Percentiles rank a stretch among this genome's conserved stretches.
Conservation (phyloP, 306 rosid genomes). For the Pachyrhizus erosus region DNA sequence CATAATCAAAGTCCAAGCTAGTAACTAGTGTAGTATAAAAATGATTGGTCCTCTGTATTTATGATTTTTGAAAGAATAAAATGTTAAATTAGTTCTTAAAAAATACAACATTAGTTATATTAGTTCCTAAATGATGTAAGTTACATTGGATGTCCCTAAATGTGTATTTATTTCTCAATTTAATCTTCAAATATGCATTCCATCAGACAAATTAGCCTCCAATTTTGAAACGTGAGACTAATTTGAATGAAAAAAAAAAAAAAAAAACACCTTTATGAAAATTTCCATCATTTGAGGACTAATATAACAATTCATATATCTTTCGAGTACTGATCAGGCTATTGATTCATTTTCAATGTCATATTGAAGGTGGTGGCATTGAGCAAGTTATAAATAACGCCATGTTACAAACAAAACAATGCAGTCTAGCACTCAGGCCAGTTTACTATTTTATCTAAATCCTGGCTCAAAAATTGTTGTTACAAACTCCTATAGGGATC, state of each 20-base stretch:
- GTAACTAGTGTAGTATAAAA: background rate
- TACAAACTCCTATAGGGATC: background rate
- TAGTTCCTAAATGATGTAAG: background rate
- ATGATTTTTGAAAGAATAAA: background rate
- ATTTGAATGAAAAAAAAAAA: background rate
- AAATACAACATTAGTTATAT: background rate
- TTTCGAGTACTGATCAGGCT: background rate
- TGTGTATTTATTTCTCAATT: background rate
- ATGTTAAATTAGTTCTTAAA: background rate
- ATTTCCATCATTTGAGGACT: background rate
- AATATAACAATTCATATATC: background rate
- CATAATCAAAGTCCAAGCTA: background rate
- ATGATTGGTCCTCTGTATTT: background rate
- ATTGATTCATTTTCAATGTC: background rate
- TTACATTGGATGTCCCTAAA: background rate
- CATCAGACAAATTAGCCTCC: background rate
- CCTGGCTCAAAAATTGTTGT: background rate
- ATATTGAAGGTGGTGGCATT: background rate
- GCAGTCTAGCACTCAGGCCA: background rate
- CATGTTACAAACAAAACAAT: background rate
- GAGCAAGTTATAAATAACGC: background rate
- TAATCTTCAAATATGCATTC: background rate
- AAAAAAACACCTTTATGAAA: background rate
- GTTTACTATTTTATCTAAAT: slow-evolving; percentile 21
- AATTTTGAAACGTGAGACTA: background rate